These are phyloP conservation scores for Giardia muris DNA, from an alignment of 208 protist genomes.

Conservation along the genomic window DNA sequence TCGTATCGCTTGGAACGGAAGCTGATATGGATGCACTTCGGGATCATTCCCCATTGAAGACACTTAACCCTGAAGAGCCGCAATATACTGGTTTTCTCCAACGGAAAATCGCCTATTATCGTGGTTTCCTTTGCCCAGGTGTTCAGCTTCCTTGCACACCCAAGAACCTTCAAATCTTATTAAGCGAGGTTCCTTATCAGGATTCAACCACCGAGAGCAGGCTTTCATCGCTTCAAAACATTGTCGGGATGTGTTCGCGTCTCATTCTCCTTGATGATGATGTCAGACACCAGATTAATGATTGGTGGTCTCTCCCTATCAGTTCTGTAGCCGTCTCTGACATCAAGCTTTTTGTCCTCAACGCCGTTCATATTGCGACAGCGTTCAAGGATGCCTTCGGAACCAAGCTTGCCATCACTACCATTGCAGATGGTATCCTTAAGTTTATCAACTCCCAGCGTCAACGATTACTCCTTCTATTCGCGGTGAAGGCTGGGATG, in stretches of 20 bases:
- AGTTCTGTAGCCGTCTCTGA: neutral
- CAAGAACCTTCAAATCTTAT: neutral
- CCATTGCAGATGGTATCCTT: neutral
- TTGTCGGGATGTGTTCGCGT: neutral
- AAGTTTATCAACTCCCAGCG: neutral
- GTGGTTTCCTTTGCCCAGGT: neutral
- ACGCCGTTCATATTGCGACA: neutral
- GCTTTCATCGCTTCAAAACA: neutral
- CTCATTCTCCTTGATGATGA: neutral
- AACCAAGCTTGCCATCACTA: neutral
- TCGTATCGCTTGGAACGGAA: neutral
- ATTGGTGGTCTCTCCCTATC: neutral
- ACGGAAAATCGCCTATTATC: neutral
- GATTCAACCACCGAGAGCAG: neutral
- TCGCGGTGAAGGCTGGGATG: neutral
- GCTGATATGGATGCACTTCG: neutral
- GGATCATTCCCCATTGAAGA: neutral
- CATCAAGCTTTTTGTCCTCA: neutral
- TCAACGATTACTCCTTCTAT: neutral
- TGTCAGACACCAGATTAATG: neutral
- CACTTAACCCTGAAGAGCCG: neutral
- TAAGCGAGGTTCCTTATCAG: neutral
- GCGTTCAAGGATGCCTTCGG: neutral
- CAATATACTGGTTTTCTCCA: neutral
- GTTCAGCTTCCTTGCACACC: neutral